phyloP scores from a whole-genome alignment of 2,329 filamentous ascomycete species.

The Thermoascus crustaceus region DNA sequence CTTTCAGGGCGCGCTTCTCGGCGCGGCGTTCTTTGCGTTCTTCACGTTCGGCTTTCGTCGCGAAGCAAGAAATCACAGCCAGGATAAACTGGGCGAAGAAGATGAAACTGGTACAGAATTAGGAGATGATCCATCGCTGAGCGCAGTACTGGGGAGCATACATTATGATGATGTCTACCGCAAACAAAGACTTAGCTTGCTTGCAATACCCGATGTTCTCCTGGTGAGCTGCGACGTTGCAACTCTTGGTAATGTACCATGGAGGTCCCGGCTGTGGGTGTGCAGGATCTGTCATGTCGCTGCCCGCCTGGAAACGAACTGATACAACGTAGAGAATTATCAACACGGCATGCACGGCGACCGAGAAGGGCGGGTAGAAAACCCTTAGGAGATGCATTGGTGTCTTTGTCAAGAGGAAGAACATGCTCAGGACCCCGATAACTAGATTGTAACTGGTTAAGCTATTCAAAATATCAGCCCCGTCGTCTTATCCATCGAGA shows the following conservation, averaged over 20 bases:
- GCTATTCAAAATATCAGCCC: constrained; percentile 29
- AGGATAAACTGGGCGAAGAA: constrained; percentile 44
- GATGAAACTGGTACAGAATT: constrained; percentile 33
- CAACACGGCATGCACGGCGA: constrained; percentile 44
- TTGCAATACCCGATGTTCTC: constrained; percentile 47
- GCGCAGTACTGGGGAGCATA: constrained; percentile 29
- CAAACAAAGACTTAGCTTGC: constrained; percentile 53
- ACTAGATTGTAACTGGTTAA: constrained; percentile 55
- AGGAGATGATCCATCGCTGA: not conserved
- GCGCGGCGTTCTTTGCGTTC: constrained; percentile 25
- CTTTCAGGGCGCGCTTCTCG: constrained; percentile 23
- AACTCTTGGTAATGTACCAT: constrained; percentile 58
- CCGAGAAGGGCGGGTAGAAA: constrained; percentile 49
- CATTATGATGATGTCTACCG: constrained; percentile 48
- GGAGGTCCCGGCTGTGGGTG: constrained; percentile 49
- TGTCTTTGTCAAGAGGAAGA: constrained; percentile 52
- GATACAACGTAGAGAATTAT: constrained; percentile 48
- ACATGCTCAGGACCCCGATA: constrained; percentile 52
- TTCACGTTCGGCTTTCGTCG: constrained; percentile 31
- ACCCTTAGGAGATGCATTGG: constrained; percentile 50
- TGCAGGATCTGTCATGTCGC: constrained; percentile 50
- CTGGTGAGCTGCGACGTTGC: constrained; percentile 42
- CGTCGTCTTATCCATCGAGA: not conserved
- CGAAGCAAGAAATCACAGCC: constrained; percentile 40
- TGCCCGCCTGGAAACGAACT: constrained; percentile 47